Evolutionary conservation across 2,329 filamentous ascomycete species (phyloP).

Genomic region (Fusarium ambrosium): DNA sequence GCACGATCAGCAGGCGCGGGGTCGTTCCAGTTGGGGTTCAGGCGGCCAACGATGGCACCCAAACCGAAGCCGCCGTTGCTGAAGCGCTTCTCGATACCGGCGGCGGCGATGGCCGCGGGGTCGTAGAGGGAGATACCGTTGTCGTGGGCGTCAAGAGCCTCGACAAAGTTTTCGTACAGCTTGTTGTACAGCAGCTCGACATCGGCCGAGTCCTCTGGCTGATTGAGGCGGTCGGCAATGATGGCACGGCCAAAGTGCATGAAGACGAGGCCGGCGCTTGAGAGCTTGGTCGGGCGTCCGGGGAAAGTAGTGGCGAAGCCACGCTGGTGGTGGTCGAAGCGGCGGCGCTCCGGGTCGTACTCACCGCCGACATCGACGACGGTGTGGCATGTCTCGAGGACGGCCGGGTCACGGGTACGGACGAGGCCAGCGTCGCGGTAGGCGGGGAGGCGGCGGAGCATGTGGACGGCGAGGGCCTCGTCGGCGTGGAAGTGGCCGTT

Average conservation of each 20-base stretch:
- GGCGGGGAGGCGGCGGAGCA: conserved; percentile 88
- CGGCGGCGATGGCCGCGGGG: conserved; percentile 73
- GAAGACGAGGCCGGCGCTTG: conserved; percentile 93
- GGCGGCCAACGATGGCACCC: conserved; percentile 82
- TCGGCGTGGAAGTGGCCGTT: conserved; percentile 99
- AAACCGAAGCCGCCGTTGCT: conserved; percentile 86
- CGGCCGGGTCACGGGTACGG: conserved; percentile 86
- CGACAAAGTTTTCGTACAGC: conserved; percentile 92
- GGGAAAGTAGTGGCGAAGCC: conserved; percentile 90
- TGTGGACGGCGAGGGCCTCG: conserved; percentile 95
- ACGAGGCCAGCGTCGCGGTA: conserved; percentile 82
- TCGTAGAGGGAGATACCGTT: conserved; percentile 93
- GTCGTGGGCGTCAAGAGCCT: conserved; percentile 97
- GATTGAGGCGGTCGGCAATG: conserved; percentile 70
- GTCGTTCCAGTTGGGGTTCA: conserved; percentile 88
- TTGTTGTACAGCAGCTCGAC: conserved; percentile 86
- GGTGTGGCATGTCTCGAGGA: conserved; percentile 87
- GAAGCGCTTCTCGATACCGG: conserved; percentile 85
- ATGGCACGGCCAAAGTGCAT: conserved; percentile 93
- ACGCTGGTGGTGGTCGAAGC: conserved; percentile 98
- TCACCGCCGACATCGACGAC: conserved; percentile 98
- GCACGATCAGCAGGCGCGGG: conserved; percentile 63
- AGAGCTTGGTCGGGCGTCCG: conserved; percentile 86
- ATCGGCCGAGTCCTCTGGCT: conserved; percentile 72
- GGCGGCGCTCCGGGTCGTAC: conserved; percentile 81